Evolutionary conservation across 371 early-diverging fungal species (phyloP).

Genomic region (Capniomyces stellatus): DNA sequence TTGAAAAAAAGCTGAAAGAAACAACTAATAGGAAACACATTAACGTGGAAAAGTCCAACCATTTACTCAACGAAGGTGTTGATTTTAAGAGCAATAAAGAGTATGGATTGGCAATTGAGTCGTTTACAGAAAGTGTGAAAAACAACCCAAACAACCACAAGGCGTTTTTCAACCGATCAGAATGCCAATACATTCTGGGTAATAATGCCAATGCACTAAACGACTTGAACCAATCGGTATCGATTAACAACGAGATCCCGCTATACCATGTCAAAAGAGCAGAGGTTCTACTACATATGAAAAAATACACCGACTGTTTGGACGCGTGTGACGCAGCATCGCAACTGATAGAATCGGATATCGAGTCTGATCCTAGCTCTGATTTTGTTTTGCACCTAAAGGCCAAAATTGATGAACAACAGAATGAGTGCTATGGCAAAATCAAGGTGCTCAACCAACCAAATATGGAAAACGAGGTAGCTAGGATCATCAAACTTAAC

Average conservation of each 20-base stretch:
- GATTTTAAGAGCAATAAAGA: neutral
- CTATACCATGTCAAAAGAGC: neutral
- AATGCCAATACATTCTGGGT: neutral
- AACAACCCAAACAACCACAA: neutral
- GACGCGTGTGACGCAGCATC: neutral
- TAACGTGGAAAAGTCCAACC: neutral
- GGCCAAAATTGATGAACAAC: neutral
- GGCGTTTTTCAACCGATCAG: neutral
- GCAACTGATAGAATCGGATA: too few species aligned
- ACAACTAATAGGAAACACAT: neutral
- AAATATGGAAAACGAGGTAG: neutral
- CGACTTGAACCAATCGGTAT: neutral
- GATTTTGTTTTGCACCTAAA: neutral
- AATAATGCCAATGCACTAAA: neutral
- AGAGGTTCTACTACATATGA: neutral
- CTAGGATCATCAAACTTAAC: neutral
- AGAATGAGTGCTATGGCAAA: neutral
- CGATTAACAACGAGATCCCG: neutral
- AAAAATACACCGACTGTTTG: neutral
- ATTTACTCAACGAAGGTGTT: neutral
- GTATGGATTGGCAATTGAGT: neutral
- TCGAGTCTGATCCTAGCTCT: too few species aligned
- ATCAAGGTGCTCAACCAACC: neutral
- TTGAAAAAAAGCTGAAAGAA: neutral
- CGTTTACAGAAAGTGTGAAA: neutral